These are phyloP conservation scores for Botrytis fabae DNA, from an alignment of 2,329 filamentous ascomycete species.

Conservation along the genomic window DNA sequence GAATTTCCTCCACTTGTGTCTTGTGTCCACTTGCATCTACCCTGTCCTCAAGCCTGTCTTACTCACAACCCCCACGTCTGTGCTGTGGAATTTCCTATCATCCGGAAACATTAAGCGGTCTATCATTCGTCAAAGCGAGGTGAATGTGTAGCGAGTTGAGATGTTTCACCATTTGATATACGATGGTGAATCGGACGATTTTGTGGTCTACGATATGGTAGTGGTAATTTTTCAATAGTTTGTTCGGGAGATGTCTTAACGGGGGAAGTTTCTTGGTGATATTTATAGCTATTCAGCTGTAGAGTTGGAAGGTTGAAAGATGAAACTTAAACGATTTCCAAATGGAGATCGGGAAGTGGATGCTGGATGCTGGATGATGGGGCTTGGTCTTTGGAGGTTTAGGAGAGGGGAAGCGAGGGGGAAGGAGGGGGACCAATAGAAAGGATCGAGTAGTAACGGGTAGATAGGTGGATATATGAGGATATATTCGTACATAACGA, in stretches of 20 bases:
- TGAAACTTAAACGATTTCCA: neutral
- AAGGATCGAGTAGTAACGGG: neutral
- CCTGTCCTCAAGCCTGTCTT: neutral
- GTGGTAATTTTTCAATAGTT: neutral
- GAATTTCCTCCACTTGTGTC: neutral
- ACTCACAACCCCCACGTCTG: neutral
- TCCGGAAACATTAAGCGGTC: neutral
- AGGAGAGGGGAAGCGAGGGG: neutral
- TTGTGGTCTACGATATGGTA: neutral
- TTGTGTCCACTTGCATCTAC: neutral
- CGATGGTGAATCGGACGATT: neutral
- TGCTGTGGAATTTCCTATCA: neutral
- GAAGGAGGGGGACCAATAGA: neutral
- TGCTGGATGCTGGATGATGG: neutral
- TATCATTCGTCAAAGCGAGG: neutral
- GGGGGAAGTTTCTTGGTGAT: neutral
- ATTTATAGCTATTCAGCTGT: neutral
- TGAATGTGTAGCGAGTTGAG: neutral
- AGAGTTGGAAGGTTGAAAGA: neutral
- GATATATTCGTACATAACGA: neutral
- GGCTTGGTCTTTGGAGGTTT: neutral
- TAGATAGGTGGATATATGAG: neutral
- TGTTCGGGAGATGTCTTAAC: neutral
- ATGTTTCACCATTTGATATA: constrained; percentile 1
- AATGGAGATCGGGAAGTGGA: neutral